Base-by-base conservation (phyloP, 768 basidiomycete genomes). In the Ramaria rubella region DNA sequence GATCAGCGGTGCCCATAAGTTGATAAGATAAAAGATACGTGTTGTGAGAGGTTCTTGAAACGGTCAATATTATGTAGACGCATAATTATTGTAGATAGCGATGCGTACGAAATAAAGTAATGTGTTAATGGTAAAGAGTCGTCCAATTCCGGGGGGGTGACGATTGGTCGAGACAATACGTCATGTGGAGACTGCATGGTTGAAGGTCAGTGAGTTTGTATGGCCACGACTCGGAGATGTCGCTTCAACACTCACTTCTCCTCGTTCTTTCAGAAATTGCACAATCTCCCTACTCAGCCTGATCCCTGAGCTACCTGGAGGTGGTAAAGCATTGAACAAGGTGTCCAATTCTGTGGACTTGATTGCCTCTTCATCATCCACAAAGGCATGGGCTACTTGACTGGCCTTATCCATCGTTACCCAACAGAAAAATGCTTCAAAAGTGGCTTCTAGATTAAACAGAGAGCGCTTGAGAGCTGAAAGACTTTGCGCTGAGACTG, bases 31-130 rank as follows among this genome's bases (percentile, higher is more conserved):
- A 68, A 0, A 86, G 74, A 60, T 86, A 86, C 1, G 84, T 85
- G 62, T 86, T 85, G 61, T 86, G 83, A 0, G 82, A 83, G 1
- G 82, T 81, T 4, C 82, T 81, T 51, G n/a, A n/a, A n/a, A n/a
- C n/a, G n/a, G n/a, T n/a, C n/a, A n/a, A n/a, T n/a, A n/a, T n/a
- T n/a, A n/a, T n/a, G n/a, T n/a, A n/a, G n/a, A n/a, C n/a, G n/a
- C n/a, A n/a, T n/a, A n/a, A n/a, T n/a, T n/a, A n/a, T n/a, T n/a
- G n/a, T n/a, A n/a, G n/a, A n/a, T n/a, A n/a, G n/a, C n/a, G 19
- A 26, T 12, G n/a, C 61, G 33, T 43, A 65, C 61, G 82, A 83
- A 52, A 84, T 73, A 58, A 78, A 82, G 62, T 85, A 84, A 50
- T 80, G 69, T 3, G 76, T 77, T 33, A 82, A 62, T 6, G 81